Conservation (phyloP, 108 stramenopile genomes). For the Stephanodiscus minutulus region DNA sequence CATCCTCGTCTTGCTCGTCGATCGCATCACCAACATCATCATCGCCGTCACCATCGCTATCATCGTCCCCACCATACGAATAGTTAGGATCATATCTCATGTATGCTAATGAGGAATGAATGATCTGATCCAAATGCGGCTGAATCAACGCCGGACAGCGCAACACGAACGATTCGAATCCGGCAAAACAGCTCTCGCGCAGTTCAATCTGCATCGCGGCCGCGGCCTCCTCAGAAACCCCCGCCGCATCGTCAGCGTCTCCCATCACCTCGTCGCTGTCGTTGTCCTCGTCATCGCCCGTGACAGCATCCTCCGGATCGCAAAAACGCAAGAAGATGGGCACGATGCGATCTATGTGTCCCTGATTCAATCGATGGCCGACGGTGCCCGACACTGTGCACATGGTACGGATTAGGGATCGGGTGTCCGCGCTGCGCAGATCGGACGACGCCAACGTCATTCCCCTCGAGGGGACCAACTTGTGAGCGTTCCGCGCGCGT, state of each 20-base stretch:
- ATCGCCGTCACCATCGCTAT: constrained; percentile 58
- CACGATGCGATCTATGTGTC: constrained; percentile 91
- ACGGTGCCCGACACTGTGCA: constrained; percentile 83
- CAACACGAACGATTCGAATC: constrained; percentile 93
- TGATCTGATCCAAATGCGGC: constrained; percentile 81
- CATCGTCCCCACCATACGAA: constrained; percentile 89
- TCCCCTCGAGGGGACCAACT: constrained; percentile 24
- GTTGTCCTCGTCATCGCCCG: constrained; percentile 78
- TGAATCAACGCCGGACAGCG: constrained; percentile 94
- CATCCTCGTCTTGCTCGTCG: constrained; percentile 72
- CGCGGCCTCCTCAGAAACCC: constrained; percentile 50
- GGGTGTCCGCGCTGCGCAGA: constrained; percentile 52
- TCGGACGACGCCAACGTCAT: constrained; percentile 12
- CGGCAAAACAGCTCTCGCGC: constrained; percentile 95
- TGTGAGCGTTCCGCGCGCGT: constrained; percentile 39
- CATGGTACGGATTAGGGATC: constrained; percentile 89
- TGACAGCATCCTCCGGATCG: constrained; percentile 82
- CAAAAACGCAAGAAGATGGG: constrained; percentile 93
- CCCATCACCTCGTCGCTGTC: constrained; percentile 64
- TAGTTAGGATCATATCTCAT: constrained; percentile 98
- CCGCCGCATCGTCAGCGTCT: constrained; percentile 49
- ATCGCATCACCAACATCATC: constrained; percentile 54
- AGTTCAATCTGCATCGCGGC: constrained; percentile 85
- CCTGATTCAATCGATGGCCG: constrained; percentile 81
- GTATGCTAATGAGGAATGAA: constrained; percentile 81